Conservation (phyloP, 2,329 filamentous ascomycete genomes). For the Bipolaris oryzae region DNA sequence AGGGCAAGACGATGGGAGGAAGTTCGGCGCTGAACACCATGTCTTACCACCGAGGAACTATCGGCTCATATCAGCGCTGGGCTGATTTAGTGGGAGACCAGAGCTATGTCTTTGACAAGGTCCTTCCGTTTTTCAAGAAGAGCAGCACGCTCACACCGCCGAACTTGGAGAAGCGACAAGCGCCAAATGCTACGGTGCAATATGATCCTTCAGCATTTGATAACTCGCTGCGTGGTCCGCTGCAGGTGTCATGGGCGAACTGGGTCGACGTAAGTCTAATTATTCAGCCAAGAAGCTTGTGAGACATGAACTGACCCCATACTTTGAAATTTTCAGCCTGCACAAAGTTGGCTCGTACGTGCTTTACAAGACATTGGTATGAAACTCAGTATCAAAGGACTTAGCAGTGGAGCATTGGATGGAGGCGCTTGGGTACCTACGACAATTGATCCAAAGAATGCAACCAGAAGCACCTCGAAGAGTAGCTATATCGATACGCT, state of each 20-base stretch:
- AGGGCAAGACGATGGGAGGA: conserved; percentile 42
- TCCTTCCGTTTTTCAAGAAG: conserved; percentile 40
- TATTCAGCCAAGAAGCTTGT: neutral
- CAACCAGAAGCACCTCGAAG: conserved; percentile 30
- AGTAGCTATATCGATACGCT: conserved; percentile 24
- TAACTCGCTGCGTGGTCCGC: conserved; percentile 21
- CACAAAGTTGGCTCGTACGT: conserved; percentile 30
- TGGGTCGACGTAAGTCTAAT: conserved; percentile 23
- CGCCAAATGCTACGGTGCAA: conserved; percentile 25
- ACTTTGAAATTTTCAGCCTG: conserved; percentile 9
- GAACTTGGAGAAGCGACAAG: conserved; percentile 24
- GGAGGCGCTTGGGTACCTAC: conserved; percentile 31
- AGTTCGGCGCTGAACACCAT: conserved; percentile 36
- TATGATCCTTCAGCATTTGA: conserved; percentile 28
- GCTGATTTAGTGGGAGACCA: conserved; percentile 40
- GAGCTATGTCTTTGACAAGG: conserved; percentile 34
- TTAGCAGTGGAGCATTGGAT: conserved; percentile 31
- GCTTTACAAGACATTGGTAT: conserved; percentile 31
- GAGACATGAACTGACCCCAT: neutral
- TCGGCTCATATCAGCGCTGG: conserved; percentile 37
- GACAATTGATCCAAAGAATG: conserved; percentile 39
- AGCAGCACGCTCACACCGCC: conserved; percentile 39
- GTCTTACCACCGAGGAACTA: conserved; percentile 33
- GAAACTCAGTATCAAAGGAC: conserved; percentile 19
- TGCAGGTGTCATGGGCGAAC: conserved; percentile 37